phyloP scores from a whole-genome alignment of 2,329 filamentous ascomycete genomes.

The Lachnellula occidentalis region DNA sequence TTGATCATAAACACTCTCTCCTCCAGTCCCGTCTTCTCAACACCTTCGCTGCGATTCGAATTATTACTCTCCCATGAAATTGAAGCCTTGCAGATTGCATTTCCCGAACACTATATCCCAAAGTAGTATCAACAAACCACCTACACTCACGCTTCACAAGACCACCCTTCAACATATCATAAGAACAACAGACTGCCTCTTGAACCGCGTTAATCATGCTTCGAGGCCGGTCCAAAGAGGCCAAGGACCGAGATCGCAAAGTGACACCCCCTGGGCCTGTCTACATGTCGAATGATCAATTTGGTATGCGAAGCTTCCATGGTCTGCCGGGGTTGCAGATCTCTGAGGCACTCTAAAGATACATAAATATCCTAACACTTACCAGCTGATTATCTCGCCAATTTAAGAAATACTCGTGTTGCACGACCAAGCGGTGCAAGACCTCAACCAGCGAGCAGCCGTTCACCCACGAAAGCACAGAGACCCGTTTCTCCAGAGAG shows the following conservation, averaged over 20 bases:
- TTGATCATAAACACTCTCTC: constrained; percentile 5
- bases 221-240: constrained; percentile 21
- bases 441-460: constrained; percentile 47
- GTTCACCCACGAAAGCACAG: constrained; percentile 21
- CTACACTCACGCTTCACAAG: too few relatives aligned
- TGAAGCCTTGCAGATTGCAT: not conserved
- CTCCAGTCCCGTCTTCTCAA: not conserved
- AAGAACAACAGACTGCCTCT: not conserved
- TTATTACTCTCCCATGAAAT: not conserved
- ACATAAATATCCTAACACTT: constrained; percentile 13
- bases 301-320: constrained; percentile 43
- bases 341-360: not conserved
- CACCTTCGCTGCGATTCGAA: not conserved
- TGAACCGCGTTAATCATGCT: constrained; percentile 18
- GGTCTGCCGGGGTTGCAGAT: not conserved
- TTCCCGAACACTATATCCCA: not conserved
- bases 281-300: constrained; percentile 64
- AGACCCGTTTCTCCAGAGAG: not conserved
- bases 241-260: constrained; percentile 40
- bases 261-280: constrained; percentile 55
- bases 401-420: constrained; percentile 63
- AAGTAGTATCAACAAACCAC: not conserved
- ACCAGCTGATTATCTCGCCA: constrained; percentile 64
- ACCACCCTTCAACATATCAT: not conserved
- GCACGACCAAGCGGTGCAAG: constrained; percentile 66